These are phyloP conservation scores for Nemophila menziesii DNA, from an alignment of 257 asterid genomes.

Conservation along the genomic window DNA sequence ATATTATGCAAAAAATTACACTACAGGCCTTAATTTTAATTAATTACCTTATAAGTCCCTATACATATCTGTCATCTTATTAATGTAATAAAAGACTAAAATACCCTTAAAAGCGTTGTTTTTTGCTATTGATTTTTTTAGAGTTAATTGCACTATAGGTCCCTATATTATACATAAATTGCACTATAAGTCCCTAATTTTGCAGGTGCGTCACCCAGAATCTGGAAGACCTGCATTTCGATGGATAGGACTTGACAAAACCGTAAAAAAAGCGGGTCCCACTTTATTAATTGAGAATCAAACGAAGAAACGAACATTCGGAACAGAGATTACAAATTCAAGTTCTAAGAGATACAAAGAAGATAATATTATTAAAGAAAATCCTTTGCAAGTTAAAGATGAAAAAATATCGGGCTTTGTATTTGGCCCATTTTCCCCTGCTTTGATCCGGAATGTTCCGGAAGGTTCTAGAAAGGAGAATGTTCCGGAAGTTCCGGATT, in stretches of 20 bases:
- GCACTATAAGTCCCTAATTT: no score
- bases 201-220: slow-evolving; percentile 41
- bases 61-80: no score
- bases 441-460: slow-evolving; percentile 14
- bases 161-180: no score
- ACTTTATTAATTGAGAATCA: slow-evolving; percentile 19
- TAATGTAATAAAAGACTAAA: no score
- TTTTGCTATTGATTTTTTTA: no score
- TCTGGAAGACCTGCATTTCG: slow-evolving; percentile 57
- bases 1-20: no score
- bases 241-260: slow-evolving; percentile 39
- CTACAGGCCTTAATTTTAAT: no score
- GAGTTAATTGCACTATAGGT: no score
- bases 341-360: slow-evolving; percentile 28
- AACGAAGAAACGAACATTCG: slow-evolving; percentile 43
- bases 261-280: slow-evolving; percentile 14
- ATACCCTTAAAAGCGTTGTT: no score
- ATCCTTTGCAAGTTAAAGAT: slow-evolving; percentile 13
- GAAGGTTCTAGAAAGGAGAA: slow-evolving; percentile 18
- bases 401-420: slow-evolving; percentile 25
- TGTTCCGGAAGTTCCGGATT: slow-evolving; percentile 21
- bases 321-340: slow-evolving; percentile 45
- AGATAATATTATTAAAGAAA: slow-evolving; percentile 16
- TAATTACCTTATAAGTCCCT: no score
- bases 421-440: slow-evolving; percentile 57